Conservation (phyloP, 345 rosid genomes). For the Gossypium sturtianum region DNA sequence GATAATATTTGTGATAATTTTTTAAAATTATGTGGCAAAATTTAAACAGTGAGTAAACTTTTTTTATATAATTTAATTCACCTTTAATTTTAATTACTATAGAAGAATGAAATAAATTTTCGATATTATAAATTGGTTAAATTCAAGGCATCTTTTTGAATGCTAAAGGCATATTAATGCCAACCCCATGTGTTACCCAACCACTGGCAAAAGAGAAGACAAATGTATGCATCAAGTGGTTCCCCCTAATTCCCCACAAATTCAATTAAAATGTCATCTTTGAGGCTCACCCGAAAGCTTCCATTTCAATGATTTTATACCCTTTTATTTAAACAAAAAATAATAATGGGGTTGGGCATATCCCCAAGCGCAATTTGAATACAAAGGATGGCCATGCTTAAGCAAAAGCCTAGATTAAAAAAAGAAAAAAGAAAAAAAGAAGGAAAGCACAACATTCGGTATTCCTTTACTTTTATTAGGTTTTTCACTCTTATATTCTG, state of each 20-base stretch:
- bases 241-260: neutral
- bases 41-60: no score
- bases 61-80: neutral
- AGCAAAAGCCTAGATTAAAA: neutral
- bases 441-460: neutral
- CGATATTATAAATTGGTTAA: neutral
- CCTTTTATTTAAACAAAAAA: neutral
- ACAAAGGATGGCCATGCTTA: neutral
- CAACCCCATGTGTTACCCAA: neutral
- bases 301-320: neutral
- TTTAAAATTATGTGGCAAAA: no score
- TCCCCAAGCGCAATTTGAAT: neutral
- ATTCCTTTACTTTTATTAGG: neutral
- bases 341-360: neutral
- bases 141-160: no score
- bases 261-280: neutral
- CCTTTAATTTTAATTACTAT: neutral
- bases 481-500: no score
- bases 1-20: no score
- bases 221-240: neutral
- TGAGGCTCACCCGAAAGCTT: neutral
- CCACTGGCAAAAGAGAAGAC: neutral
- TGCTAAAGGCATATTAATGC: neutral
- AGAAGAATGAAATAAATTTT: neutral
- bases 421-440: neutral